Base-by-base conservation (phyloP, 2,329 filamentous ascomycete genomes). In the Escovopsis sp. region DNA sequence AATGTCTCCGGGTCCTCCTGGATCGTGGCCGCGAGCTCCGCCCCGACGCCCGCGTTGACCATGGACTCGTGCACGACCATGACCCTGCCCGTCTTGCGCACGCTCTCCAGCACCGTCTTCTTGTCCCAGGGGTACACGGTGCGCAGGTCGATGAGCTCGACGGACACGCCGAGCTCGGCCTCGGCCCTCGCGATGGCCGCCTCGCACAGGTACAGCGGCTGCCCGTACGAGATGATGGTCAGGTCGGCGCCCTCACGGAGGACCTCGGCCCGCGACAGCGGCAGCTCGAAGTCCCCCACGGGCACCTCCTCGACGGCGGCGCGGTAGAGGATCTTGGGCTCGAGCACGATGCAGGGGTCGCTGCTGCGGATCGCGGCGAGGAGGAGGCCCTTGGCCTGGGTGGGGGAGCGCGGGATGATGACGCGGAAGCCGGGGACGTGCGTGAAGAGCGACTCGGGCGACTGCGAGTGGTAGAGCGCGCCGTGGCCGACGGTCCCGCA, bases 71-170 rank as follows among this genome's bases (percentile, higher is more conserved):
- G 87, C 6, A 94, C 87, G 2, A 94, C 79, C 36, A 94, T 70
- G 27, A 81, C 85, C 40, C 84, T 63, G 0, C 87, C 86, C 1
- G 87, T 94, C 64, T 90, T 93, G 47, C 71, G 73, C 12, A 93
- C 87, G 43, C 86, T 94, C 35, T 78, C 63, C 40, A 93, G 65
- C 2, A 94, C 71, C 0, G 80, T 81, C 51, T 79, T 67, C 48
- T 83, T 74, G 53, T 94, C 87, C 87, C 87, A 94, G 0, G 87
- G 87, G 50, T 92, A 94, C 35, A 94, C 68, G 0, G 87, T 92
- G 38, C 86, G 69, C 38, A 94, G 60, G 52, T 94, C 87, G 40
- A 94, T 85, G 38, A 94, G 63, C 63, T 94, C 87, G 13, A 86
- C 70, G 5, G 71, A 79, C 36, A 87, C 46, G 6, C 79, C 83